phyloP scores from a whole-genome alignment of 139 green algal species.

The Microglena sp. region DNA sequence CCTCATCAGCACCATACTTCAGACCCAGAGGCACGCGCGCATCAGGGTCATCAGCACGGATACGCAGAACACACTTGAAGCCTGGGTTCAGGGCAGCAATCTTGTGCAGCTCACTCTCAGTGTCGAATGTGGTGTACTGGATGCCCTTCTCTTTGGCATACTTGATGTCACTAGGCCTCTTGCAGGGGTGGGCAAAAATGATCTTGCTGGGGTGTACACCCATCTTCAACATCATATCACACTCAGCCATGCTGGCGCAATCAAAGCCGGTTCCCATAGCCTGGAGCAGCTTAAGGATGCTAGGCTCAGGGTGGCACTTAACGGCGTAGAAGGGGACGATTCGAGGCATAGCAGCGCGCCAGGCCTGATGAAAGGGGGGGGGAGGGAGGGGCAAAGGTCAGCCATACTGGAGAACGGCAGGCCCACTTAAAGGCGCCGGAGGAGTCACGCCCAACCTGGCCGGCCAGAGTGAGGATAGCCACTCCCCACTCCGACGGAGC shows the following conservation, averaged over 20 bases:
- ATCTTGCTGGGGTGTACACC: constrained; percentile 70
- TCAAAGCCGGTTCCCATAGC: constrained; percentile 89
- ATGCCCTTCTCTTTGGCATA: constrained; percentile 21
- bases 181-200: constrained; percentile 93
- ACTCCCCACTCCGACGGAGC: no score
- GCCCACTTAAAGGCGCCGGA: no score
- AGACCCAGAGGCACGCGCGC: constrained; percentile 63
- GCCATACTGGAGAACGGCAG: no score
- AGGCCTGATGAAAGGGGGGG: constrained; percentile 33
- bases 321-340: constrained; percentile 89
- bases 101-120: constrained; percentile 84
- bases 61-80: constrained; percentile 74
- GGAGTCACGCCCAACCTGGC: no score
- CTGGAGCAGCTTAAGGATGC: constrained; percentile 70
- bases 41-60: constrained; percentile 72
- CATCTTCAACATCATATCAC: constrained; percentile 66
- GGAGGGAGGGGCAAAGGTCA: no score
- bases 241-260: constrained; percentile 80
- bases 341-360: constrained; percentile 70
- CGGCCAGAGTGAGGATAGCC: no score
- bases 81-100: constrained; percentile 55
- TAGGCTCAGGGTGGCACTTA: constrained; percentile 89
- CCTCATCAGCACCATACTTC: constrained; percentile 84
- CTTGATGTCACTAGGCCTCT: constrained; percentile 73
- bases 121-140: constrained; percentile 95